Evolutionary conservation across 75 land plant genomes (phyloP).

Genomic region (Selaginella tamariscina): DNA sequence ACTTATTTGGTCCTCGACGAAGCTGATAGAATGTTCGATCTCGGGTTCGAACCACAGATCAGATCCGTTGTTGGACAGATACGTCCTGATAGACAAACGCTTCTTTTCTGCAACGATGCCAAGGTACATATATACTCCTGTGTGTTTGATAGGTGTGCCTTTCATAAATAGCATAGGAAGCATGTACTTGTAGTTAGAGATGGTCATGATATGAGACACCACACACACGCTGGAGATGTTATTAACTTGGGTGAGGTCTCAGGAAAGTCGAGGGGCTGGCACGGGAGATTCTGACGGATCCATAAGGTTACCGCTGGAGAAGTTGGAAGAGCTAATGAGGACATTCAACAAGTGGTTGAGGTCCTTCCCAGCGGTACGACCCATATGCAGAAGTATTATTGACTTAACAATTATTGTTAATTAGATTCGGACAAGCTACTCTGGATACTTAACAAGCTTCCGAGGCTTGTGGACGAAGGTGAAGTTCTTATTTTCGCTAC

Average conservation of each 20-base stretch:
- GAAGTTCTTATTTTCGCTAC: conserved; percentile 94
- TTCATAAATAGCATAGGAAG: no score
- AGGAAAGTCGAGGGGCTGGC: conserved; percentile 81
- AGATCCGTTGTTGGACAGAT: conserved; percentile 95
- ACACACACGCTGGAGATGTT: no score
- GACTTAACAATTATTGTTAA: no score
- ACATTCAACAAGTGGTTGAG: conserved; percentile 46
- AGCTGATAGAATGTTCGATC: conserved; percentile 97
- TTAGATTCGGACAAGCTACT: conserved; percentile 90
- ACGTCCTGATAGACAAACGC: conserved; percentile 91
- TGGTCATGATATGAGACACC: no score
- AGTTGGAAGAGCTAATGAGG: conserved; percentile 95
- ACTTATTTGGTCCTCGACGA: conserved; percentile 95
- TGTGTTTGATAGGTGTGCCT: no score
- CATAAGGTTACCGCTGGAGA: conserved; percentile 83
- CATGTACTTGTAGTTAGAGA: no score
- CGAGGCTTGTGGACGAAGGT: conserved; percentile 71
- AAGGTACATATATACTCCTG: no score
- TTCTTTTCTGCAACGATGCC: conserved; percentile 99
- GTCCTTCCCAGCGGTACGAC: background rate
- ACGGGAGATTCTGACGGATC: conserved; percentile 78
- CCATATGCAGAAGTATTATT: background rate
- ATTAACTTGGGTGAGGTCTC: no score
- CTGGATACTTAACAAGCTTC: conserved; percentile 76
- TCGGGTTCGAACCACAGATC: conserved; percentile 98